These are phyloP conservation scores for Skeletonema marinoi DNA, from an alignment of 108 stramenopile genomes.

Conservation along the genomic window DNA sequence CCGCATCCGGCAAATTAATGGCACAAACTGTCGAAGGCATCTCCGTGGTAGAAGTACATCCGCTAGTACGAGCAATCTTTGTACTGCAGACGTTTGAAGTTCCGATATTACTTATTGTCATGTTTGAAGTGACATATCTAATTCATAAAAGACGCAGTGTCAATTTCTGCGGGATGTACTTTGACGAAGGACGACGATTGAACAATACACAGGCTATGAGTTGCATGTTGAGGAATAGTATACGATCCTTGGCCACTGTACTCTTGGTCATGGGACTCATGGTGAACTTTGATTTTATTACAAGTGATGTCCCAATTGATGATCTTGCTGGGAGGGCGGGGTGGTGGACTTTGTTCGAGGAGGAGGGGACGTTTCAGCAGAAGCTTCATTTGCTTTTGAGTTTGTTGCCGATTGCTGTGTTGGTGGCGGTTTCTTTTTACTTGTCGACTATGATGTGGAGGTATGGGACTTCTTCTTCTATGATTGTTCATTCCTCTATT, in stretches of 20 bases:
- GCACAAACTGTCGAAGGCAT: neutral
- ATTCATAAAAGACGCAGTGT: constrained; percentile 52
- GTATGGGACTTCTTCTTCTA: constrained; percentile 51
- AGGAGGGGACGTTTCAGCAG: neutral
- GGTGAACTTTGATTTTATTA: constrained; percentile 50
- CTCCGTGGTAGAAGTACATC: constrained; percentile 10
- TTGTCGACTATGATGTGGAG: constrained; percentile 52
- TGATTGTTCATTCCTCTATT: constrained; percentile 53
- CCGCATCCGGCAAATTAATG: constrained; percentile 18
- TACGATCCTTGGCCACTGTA: constrained; percentile 39
- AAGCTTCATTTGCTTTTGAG: constrained; percentile 47
- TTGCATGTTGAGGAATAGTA: constrained; percentile 52
- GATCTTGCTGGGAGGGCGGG: constrained; percentile 36
- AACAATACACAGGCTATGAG: constrained; percentile 41
- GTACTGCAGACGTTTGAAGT: constrained; percentile 41
- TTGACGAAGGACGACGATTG: constrained; percentile 54
- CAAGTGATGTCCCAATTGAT: constrained; percentile 7
- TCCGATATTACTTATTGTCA: constrained; percentile 41
- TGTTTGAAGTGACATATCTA: constrained; percentile 56
- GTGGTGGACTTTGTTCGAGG: constrained; percentile 38
- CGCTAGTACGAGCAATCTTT: constrained; percentile 28
- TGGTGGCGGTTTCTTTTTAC: constrained; percentile 39
- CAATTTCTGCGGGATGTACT: constrained; percentile 61
- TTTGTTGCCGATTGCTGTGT: constrained; percentile 46
- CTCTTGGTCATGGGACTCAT: constrained; percentile 38